These are phyloP conservation scores for Strobilomyces confusus DNA, from an alignment of 768 basidiomycete species.

Conservation along the genomic window DNA sequence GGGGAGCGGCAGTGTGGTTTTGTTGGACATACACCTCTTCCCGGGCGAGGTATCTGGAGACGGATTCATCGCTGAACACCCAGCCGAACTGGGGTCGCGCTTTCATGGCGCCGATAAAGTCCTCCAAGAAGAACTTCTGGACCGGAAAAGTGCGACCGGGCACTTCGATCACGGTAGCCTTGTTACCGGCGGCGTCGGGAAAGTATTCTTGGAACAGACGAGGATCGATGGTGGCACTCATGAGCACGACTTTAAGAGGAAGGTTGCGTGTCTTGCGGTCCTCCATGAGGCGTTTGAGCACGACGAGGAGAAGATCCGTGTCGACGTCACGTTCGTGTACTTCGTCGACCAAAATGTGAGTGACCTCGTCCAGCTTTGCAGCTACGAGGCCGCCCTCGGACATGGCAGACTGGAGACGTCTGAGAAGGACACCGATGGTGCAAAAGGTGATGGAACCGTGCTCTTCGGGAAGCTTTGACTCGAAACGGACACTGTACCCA, in stretches of 20 bases:
- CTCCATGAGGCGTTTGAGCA: slow-evolving; percentile 76
- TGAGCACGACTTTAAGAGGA: slow-evolving; percentile 82
- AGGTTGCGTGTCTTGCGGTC: slow-evolving; percentile 67
- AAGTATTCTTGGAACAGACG: slow-evolving; percentile 89
- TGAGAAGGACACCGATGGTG: slow-evolving; percentile 88
- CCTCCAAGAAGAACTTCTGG: slow-evolving; percentile 73
- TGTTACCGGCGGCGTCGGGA: slow-evolving; percentile 51
- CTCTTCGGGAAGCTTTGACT: slow-evolving; percentile 69
- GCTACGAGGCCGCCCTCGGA: slow-evolving; percentile 36
- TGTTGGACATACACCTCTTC: slow-evolving; percentile 39
- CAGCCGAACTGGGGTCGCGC: slow-evolving; percentile 42
- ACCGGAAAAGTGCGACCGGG: slow-evolving; percentile 95
- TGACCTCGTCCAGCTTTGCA: slow-evolving; percentile 64
- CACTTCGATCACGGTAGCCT: slow-evolving; percentile 70
- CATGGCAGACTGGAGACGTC: slow-evolving; percentile 75
- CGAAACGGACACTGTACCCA: slow-evolving; percentile 93
- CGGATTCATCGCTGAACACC: slow-evolving; percentile 69
- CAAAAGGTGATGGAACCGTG: slow-evolving; percentile 90
- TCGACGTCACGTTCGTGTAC: slow-evolving; percentile 95
- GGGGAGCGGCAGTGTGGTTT: not conserved
- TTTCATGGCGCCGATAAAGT: slow-evolving; percentile 56
- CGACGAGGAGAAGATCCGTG: slow-evolving; percentile 84
- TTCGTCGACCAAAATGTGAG: slow-evolving; percentile 92
- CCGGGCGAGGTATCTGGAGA: slow-evolving; percentile 65
- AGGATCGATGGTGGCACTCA: slow-evolving; percentile 96